A percentile compares a stretch with the other conserved stretches of the same genome.
Conservation (phyloP, 1,139 yeast species). For the Yamadazyma atmosphaerica region DNA sequence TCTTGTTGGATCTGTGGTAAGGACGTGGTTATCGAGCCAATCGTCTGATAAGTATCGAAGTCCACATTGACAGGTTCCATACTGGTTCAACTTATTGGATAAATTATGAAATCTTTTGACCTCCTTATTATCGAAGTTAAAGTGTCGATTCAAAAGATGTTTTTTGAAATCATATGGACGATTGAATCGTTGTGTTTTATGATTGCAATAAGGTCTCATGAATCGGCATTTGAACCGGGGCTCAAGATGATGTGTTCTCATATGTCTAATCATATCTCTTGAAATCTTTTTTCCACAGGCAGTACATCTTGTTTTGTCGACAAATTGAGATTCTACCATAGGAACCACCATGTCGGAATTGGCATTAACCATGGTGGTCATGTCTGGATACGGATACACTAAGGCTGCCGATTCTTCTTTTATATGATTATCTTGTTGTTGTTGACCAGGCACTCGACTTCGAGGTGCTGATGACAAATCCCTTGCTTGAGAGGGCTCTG, state of each 20-base stretch:
- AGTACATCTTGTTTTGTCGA: constrained; percentile 40
- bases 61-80: constrained; percentile 64
- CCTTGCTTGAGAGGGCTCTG: background rate
- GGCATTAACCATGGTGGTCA: constrained; percentile 43
- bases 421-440: background rate
- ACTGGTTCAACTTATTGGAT: constrained; percentile 50
- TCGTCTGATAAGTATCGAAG: constrained; percentile 45
- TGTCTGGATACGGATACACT: constrained; percentile 32
- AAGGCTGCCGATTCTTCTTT: background rate
- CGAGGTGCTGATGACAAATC: background rate
- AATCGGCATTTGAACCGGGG: constrained; percentile 61
- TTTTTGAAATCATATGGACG: constrained; percentile 71
- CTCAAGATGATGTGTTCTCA: constrained; percentile 61
- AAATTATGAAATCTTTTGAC: constrained; percentile 53
- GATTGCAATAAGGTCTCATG: constrained; percentile 56
- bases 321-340: constrained; percentile 34
- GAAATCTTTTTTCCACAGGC: constrained; percentile 59
- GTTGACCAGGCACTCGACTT: background rate
- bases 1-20: constrained; percentile 28
- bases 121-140: constrained; percentile 51
- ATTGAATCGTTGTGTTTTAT: constrained; percentile 63
- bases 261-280: constrained; percentile 64
- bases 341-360: constrained; percentile 36
- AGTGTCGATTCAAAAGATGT: constrained; percentile 64
- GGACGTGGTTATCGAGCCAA: constrained; percentile 61